Evolutionary conservation across 805 yeast genomes (phyloP).

Genomic region (Torulaspora franciscae): DNA sequence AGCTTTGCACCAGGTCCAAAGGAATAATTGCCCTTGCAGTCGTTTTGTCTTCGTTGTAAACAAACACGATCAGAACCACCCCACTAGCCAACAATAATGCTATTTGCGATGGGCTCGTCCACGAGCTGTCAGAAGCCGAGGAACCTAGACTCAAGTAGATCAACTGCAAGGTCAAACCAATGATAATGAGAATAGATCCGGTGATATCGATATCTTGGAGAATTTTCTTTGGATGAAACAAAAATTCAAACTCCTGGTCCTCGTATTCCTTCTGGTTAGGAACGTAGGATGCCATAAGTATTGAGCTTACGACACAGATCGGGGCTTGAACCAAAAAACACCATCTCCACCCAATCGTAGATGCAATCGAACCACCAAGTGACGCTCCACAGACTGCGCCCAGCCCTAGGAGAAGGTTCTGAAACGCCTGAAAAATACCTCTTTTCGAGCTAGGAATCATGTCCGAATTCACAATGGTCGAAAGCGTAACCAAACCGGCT

Average conservation of each 20-base stretch:
- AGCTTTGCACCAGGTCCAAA: conserved; percentile 9
- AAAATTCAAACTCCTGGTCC: background rate
- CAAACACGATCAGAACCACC: conserved; percentile 11
- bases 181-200: conserved; percentile 35
- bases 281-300: conserved; percentile 31
- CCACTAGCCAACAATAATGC: conserved; percentile 10
- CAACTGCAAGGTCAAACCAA: conserved; percentile 35
- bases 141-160: conserved; percentile 15
- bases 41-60: conserved; percentile 15
- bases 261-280: conserved; percentile 30
- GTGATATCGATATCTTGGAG: conserved; percentile 33
- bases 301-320: conserved; percentile 31
- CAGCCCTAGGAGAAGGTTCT: conserved; percentile 36
- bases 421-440: conserved; percentile 41
- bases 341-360: conserved; percentile 40
- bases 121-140: conserved; percentile 3
- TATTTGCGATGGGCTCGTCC: conserved; percentile 9
- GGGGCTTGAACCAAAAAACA: conserved; percentile 38
- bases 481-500: conserved; percentile 39
- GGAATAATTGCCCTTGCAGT: conserved; percentile 20
- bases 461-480: conserved; percentile 40
- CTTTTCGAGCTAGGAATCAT: conserved; percentile 36
- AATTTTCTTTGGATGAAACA: conserved; percentile 7
- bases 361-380: conserved; percentile 38
- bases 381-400: conserved; percentile 41